A percentile compares a stretch with the other conserved stretches of the same genome.
Conservation (phyloP, 129 eudicot genomes). For the Flaveria brownii region DNA sequence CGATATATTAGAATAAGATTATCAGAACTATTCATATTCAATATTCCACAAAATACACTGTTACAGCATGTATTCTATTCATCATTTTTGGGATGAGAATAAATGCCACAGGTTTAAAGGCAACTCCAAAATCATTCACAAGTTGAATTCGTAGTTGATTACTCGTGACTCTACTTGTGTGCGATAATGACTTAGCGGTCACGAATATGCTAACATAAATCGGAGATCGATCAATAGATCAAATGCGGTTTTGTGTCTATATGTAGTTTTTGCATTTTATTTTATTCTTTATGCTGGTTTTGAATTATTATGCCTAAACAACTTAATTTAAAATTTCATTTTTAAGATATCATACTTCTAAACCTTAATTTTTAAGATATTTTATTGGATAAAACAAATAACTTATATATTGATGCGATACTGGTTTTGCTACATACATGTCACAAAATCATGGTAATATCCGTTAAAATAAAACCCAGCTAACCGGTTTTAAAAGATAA, state of each 20-base stretch:
- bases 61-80: constrained; percentile 20
- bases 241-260: not conserved
- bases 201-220: not conserved
- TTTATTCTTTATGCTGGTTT: not conserved
- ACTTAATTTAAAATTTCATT: too few relatives aligned
- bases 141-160: constrained; percentile 30
- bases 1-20: not conserved
- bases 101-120: constrained; percentile 22
- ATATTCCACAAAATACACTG: constrained; percentile 26
- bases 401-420: too few relatives aligned
- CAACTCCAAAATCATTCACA: constrained; percentile 8
- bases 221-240: not conserved
- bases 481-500: too few relatives aligned
- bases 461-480: too few relatives aligned
- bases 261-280: not conserved
- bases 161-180: constrained; percentile 11
- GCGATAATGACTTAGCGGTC: not conserved
- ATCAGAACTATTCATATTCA: not conserved
- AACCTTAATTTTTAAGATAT: too few relatives aligned
- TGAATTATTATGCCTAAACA: too few relatives aligned
- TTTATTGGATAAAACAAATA: too few relatives aligned
- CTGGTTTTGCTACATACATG: too few relatives aligned
- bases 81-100: constrained; percentile 9
- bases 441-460: too few relatives aligned
- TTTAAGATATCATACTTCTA: too few relatives aligned